Evolutionary conservation across 768 basidiomycete genomes (phyloP).

Genomic region (Tricholoma saponaceum): DNA sequence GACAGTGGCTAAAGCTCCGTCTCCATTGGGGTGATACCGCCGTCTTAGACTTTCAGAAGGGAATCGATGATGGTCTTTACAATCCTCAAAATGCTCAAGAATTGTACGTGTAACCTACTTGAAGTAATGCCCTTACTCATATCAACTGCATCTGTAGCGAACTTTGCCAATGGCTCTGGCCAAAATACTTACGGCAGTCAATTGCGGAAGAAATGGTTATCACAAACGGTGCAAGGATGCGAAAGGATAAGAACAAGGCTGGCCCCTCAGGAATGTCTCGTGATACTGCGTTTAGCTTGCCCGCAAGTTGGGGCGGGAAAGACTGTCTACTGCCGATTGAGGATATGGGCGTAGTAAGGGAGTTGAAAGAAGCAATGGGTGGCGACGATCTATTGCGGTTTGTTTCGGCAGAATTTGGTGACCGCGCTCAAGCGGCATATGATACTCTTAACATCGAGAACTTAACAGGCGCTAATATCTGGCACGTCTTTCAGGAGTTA

Average conservation of each 20-base stretch:
- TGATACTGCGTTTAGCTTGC: conserved; percentile 25
- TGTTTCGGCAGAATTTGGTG: conserved; percentile 22
- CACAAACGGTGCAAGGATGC: conserved; percentile 22
- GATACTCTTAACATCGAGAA: background rate
- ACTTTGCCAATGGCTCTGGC: conserved; percentile 26
- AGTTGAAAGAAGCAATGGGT: conserved; percentile 27
- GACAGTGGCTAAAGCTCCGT: conserved; percentile 28
- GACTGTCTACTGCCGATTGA: conserved; percentile 23
- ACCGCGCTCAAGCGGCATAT: conserved; percentile 1
- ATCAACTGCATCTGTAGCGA: conserved; percentile 8
- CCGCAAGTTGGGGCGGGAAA: conserved; percentile 17
- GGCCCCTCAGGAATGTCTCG: conserved; percentile 32
- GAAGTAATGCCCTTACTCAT: conserved; percentile 1
- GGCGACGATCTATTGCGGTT: conserved; percentile 28
- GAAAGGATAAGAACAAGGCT: conserved; percentile 27
- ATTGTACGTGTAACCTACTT: conserved; percentile 19
- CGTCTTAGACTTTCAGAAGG: conserved; percentile 16
- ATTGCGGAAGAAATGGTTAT: conserved; percentile 9
- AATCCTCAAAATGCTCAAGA: conserved; percentile 20
- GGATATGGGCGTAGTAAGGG: conserved; percentile 17
- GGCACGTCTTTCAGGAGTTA: background rate
- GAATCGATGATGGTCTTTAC: conserved; percentile 17
- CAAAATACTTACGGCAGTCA: conserved; percentile 17
- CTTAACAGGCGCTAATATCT: conserved; percentile 4
- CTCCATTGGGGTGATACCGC: conserved; percentile 29